These are phyloP conservation scores for Phaeoacremonium minimum DNA, from an alignment of 2,329 filamentous ascomycete species.

Conservation along the genomic window DNA sequence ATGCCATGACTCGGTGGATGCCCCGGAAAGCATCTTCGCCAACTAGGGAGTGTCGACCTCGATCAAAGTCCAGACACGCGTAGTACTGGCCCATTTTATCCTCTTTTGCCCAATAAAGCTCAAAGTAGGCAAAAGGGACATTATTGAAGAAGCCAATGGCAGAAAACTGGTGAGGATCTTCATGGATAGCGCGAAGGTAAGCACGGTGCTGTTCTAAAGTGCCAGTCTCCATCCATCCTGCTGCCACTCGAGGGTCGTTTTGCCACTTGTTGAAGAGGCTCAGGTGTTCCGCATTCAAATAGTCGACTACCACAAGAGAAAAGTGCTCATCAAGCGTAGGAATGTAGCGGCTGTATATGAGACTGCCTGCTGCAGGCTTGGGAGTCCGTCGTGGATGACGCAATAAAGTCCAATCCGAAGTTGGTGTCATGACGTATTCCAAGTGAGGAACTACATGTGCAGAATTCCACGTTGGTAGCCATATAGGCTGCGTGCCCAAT, in stretches of 20 bases:
- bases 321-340: constrained; percentile 69
- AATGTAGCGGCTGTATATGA: constrained; percentile 72
- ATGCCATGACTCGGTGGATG: constrained; percentile 50
- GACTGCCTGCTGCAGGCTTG: constrained; percentile 63
- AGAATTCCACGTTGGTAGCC: too few relatives aligned
- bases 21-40: constrained; percentile 51
- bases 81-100: constrained; percentile 58
- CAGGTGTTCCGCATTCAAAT: constrained; percentile 57
- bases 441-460: too few relatives aligned
- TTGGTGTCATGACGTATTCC: too few relatives aligned
- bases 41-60: constrained; percentile 56
- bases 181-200: constrained; percentile 63
- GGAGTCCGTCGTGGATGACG: constrained; percentile 61
- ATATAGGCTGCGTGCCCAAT: constrained; percentile 31
- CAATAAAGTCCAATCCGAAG: too few relatives aligned
- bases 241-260: constrained; percentile 71
- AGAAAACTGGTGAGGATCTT: constrained; percentile 64
- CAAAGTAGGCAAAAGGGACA: constrained; percentile 67
- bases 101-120: constrained; percentile 72
- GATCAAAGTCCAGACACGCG: constrained; percentile 49
- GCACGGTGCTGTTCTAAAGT: constrained; percentile 67
- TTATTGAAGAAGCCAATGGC: constrained; percentile 67
- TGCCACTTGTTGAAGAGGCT: constrained; percentile 71
- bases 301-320: constrained; percentile 67
- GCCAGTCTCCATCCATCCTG: constrained; percentile 74